Percentiles rank a stretch among this genome's conserved stretches.
Evolutionary conservation across 306 rosid genomes (phyloP).

Genomic region (Cucumis hystrix): DNA sequence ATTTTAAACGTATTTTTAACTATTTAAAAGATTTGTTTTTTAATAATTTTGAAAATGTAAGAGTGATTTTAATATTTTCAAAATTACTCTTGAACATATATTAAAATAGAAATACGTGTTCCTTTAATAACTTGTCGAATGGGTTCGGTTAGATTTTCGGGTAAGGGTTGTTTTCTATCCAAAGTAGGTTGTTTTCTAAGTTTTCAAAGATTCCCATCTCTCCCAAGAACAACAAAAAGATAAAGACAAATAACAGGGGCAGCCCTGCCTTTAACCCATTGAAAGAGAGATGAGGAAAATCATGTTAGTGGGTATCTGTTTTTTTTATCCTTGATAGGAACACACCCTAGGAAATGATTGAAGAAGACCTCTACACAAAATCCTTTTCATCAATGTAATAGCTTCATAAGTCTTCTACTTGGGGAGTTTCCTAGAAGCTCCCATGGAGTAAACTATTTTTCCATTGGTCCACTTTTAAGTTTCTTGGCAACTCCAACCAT

Average conservation of each 20-base stretch:
- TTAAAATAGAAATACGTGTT: background rate
- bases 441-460: background rate
- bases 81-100: no score
- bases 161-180: background rate
- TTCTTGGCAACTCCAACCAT: background rate
- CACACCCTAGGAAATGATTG: background rate
- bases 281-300: background rate
- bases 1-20: no score
- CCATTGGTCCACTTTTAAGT: background rate
- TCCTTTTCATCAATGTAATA: background rate
- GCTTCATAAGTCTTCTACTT: background rate
- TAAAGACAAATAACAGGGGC: background rate
- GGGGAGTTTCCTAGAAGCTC: background rate
- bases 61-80: no score
- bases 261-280: background rate
- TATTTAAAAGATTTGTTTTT: no score
- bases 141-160: background rate
- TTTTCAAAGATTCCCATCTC: background rate
- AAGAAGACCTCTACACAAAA: background rate
- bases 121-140: background rate
- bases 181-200: background rate
- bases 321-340: background rate
- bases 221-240: background rate
- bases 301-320: background rate
- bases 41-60: no score